These are phyloP conservation scores for Colletotrichum sp. DNA, from an alignment of 2,329 filamentous ascomycete species.

Conservation along the genomic window DNA sequence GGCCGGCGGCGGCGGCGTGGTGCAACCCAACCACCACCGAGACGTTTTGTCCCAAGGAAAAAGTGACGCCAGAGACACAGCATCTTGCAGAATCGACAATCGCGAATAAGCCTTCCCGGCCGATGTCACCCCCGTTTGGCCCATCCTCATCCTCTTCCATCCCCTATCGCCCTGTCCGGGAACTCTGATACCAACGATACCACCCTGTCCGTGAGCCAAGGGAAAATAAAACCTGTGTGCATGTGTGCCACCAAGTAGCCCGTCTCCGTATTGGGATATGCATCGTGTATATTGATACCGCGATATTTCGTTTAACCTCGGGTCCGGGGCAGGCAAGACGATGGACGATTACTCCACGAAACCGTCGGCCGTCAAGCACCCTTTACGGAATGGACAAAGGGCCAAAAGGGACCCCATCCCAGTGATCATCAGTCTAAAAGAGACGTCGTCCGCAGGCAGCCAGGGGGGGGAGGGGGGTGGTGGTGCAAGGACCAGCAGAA, in stretches of 20 bases:
- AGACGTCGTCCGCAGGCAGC: background rate
- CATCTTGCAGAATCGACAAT: constrained; percentile 17
- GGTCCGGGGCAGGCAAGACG: background rate
- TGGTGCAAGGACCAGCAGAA: background rate
- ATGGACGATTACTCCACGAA: background rate
- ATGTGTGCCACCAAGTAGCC: background rate
- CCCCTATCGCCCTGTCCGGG: background rate
- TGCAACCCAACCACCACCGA: background rate
- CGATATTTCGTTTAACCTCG: background rate
- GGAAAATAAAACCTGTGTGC: background rate
- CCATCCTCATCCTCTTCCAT: background rate
- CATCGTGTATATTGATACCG: background rate
- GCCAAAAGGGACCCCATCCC: background rate
- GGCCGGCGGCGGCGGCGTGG: background rate
- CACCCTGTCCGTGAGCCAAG: background rate
- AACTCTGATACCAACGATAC: background rate
- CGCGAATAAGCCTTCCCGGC: background rate
- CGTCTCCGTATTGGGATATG: background rate
- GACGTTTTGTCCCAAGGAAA: background rate
- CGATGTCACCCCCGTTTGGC: constrained; percentile 3
- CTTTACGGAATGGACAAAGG: background rate
- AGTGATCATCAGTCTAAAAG: background rate
- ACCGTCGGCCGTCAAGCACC: background rate
- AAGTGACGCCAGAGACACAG: constrained; percentile 19
- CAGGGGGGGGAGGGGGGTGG: background rate